A percentile compares a stretch with the other conserved stretches of the same genome.
phyloP scores from a whole-genome alignment of 495 filamentous ascomycete genomes.

The Neurospora sp. region DNA sequence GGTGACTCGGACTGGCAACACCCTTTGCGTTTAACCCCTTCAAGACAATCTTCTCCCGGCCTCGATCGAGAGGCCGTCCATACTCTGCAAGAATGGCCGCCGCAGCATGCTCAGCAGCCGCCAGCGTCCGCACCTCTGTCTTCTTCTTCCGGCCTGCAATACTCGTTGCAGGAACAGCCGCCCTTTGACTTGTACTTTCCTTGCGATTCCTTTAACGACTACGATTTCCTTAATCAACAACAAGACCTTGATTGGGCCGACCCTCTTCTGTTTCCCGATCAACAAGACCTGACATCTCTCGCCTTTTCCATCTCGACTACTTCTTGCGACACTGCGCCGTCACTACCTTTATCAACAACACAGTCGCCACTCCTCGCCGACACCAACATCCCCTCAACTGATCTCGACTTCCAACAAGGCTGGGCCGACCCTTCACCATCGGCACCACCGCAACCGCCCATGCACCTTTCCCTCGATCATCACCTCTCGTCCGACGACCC shows the following conservation, averaged over 20 bases:
- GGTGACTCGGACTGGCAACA: not conserved
- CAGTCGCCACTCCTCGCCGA: not conserved
- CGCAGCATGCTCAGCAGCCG: constrained; percentile 12
- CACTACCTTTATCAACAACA: not conserved
- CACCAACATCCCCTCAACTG: not conserved
- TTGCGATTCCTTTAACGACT: not conserved
- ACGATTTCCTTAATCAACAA: not conserved
- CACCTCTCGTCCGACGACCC: not conserved
- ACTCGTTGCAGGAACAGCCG: not conserved
- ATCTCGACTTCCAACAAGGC: too few relatives aligned
- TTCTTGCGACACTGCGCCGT: not conserved
- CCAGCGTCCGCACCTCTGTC: constrained; percentile 1
- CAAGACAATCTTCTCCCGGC: constrained; percentile 2
- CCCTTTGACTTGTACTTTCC: not conserved
- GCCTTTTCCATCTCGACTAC: not conserved
- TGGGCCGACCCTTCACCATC: not conserved
- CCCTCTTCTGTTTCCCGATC: not conserved
- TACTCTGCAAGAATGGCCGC: constrained; percentile 20
- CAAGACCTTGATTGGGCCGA: not conserved
- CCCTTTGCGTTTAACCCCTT: not conserved
- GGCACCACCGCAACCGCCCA: not conserved
- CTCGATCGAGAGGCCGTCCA: constrained; percentile 14
- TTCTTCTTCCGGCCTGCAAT: constrained; percentile 3
- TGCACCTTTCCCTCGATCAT: not conserved
- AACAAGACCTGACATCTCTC: not conserved